Percentiles rank a stretch among this genome's conserved stretches.
phyloP scores from a whole-genome alignment of 2,329 filamentous ascomycete genomes.

The Blastomyces parvus region DNA sequence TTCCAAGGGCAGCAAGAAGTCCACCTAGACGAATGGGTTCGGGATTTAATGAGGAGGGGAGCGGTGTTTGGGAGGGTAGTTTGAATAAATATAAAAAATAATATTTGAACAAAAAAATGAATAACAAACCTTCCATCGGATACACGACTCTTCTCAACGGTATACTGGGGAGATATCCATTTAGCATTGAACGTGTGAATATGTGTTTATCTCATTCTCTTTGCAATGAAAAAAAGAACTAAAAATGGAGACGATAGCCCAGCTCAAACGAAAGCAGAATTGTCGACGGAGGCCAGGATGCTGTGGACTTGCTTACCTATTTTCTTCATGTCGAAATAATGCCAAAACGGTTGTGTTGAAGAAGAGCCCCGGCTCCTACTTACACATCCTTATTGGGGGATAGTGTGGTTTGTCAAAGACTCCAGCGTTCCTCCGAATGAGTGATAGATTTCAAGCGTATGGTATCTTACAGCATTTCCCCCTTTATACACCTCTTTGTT shows the following conservation, averaged over 20 bases:
- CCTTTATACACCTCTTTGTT: neutral
- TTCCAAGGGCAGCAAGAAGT: conserved; percentile 40
- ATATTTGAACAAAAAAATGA: neutral
- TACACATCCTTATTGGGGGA: neutral
- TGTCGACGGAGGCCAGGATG: neutral
- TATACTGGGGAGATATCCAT: neutral
- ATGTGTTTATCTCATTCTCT: no score
- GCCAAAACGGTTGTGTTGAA: neutral
- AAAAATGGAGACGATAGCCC: neutral
- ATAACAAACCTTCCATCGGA: neutral
- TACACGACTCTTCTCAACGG: neutral
- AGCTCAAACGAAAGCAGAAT: neutral
- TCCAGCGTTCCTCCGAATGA: neutral
- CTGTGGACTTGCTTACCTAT: no score
- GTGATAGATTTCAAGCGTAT: neutral
- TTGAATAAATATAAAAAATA: neutral
- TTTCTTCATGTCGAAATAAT: neutral
- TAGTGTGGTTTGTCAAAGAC: neutral
- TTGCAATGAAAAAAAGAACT: no score
- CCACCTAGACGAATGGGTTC: conserved; percentile 11
- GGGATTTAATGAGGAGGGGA: conserved; percentile 5
- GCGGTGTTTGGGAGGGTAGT: neutral
- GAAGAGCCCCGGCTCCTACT: neutral
- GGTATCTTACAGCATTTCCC: neutral
- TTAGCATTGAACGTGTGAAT: neutral